Base-by-base conservation (phyloP, 495 filamentous ascomycete genomes). In the Talaromyces adpressus region DNA sequence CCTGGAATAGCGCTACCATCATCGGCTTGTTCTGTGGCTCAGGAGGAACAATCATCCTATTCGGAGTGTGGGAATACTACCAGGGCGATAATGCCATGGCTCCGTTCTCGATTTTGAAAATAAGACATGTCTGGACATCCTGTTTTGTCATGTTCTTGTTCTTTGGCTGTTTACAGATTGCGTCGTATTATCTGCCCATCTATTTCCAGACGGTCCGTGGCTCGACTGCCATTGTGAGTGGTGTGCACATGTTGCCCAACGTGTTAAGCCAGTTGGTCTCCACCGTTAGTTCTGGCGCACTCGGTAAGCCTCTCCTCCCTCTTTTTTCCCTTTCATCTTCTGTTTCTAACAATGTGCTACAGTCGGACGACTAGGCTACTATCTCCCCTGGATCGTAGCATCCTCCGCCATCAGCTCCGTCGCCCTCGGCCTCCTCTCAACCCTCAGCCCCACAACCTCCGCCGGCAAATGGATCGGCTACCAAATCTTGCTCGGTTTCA, bases 381-480 rank as follows among this genome's bases (percentile, higher is more conserved):
- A 83, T 54, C 70, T 82, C 5, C 84, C 82, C 0, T 77, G 76
- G 59, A 71, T 67, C 22, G 57, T 85, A 9, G 51, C 60, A 18
- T 62, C 73, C 22, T 69, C 69, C 9, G 49, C 65, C 3, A 53
- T 73, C 7, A 69, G 64, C 34, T 47, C 75, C 8, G 66, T 86
- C 52, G 80, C 77, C 12, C 71, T 73, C 16, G 84, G 84, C 3
- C 69, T 88, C 34, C 64, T 84, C 20, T 79, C 80, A 20, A 83
- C 80, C 12, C 73, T 82, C 7, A 69, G 70, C 5, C 77, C 78
- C 2, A 51, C 64, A 3, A 85, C 81, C 12, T 57, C 71, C 0
- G 63, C 73, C 0, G 79, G 72, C 29, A 80, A 69, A 52, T 85
- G 82, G 80, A 72, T 85, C 36, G 84, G 84, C 30, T 86, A 83